Conservation (phyloP, 1,139 yeast genomes). For the Hanseniaspora gamundiae region DNA sequence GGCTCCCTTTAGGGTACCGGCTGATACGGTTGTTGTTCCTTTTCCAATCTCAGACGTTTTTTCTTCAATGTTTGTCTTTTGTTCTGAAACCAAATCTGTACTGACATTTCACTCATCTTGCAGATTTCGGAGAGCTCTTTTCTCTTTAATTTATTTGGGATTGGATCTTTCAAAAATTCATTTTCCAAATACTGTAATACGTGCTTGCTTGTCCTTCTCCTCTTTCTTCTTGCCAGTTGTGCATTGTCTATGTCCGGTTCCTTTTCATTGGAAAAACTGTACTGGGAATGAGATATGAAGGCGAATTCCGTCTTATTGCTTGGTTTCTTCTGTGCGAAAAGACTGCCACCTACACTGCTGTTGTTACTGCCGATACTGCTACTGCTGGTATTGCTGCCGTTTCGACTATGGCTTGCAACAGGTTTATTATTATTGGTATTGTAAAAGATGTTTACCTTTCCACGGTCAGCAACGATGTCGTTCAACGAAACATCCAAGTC, state of each 20-base stretch:
- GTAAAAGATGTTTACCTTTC: neutral
- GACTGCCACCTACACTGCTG: neutral
- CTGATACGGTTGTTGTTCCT: too few relatives aligned
- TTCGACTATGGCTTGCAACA: neutral
- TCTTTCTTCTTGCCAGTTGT: slow-evolving; percentile 79
- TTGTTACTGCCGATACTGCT: neutral
- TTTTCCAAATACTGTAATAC: slow-evolving; percentile 70
- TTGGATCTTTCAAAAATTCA: slow-evolving; percentile 59
- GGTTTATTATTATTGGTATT: neutral
- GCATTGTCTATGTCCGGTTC: slow-evolving; percentile 85
- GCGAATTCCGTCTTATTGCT: slow-evolving; percentile 49
- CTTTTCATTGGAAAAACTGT: slow-evolving; percentile 60
- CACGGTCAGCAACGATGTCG: neutral
- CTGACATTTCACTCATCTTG: slow-evolving; percentile 92
- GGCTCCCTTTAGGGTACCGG: too few relatives aligned
- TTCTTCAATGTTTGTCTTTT: slow-evolving; percentile 75
- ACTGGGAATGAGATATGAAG: slow-evolving; percentile 82
- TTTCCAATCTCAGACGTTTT: slow-evolving; percentile 7
- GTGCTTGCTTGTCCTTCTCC: slow-evolving; percentile 87
- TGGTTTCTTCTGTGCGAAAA: neutral
- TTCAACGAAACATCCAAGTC: too few relatives aligned
- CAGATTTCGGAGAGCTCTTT: slow-evolving; percentile 66
- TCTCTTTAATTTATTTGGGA: slow-evolving; percentile 65
- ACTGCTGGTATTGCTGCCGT: neutral
- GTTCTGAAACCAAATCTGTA: slow-evolving; percentile 97